phyloP scores from a whole-genome alignment of 176 grass and related monocot species.

The Ananas comosus region DNA sequence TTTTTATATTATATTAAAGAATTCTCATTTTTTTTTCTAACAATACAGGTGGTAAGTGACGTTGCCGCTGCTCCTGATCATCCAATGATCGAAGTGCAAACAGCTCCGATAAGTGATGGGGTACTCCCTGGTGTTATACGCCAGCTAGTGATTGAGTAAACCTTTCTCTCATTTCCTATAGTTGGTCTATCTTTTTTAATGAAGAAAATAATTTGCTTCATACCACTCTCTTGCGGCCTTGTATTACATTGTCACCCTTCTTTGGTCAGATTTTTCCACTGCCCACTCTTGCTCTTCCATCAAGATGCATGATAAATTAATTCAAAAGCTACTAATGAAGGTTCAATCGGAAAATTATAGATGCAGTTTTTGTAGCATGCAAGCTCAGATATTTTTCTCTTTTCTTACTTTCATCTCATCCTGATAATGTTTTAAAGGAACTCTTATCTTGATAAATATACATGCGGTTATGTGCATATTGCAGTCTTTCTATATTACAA shows the following conservation, averaged over 20 bases:
- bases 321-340: not conserved
- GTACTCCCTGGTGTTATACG: constrained; percentile 79
- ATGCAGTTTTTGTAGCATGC: too few relatives aligned
- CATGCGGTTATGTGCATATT: too few relatives aligned
- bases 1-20: not conserved
- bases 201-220: too few relatives aligned
- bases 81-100: constrained; percentile 57
- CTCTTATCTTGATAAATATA: too few relatives aligned
- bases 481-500: too few relatives aligned
- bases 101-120: constrained; percentile 56
- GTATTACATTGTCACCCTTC: not conserved
- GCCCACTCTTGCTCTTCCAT: too few relatives aligned
- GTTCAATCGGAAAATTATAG: too few relatives aligned
- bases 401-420: too few relatives aligned
- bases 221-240: not conserved
- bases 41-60: constrained; percentile 25
- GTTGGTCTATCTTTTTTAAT: not conserved
- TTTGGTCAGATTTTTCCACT: too few relatives aligned
- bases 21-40: not conserved
- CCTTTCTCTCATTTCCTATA: not conserved
- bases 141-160: constrained; percentile 79
- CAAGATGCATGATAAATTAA: not conserved
- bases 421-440: too few relatives aligned
- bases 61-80: constrained; percentile 5
- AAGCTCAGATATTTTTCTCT: too few relatives aligned